These are phyloP conservation scores for Scheffersomyces illinoinensis DNA, from an alignment of 1,139 yeast species.

Conservation along the genomic window DNA sequence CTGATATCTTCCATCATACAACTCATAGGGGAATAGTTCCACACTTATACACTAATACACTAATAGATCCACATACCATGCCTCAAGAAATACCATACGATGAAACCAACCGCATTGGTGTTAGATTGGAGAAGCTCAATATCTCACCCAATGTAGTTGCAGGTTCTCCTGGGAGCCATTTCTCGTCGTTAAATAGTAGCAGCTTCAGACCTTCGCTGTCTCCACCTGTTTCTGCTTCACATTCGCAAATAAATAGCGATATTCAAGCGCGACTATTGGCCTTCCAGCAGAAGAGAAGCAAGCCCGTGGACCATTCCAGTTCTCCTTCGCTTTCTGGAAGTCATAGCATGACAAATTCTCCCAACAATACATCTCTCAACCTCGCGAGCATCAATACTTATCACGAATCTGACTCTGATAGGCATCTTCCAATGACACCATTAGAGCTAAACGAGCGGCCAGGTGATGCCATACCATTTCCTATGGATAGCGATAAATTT, in stretches of 20 bases:
- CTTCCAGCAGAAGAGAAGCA: conserved; percentile 65
- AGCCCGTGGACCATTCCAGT: conserved; percentile 14
- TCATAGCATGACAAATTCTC: conserved; percentile 1
- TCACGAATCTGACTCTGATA: neutral
- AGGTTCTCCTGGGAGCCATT: neutral
- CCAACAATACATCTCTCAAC: conserved; percentile 1
- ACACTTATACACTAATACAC: neutral
- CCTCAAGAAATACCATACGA: neutral
- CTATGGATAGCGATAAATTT: neutral
- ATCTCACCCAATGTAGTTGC: neutral
- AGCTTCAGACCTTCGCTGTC: conserved; percentile 6
- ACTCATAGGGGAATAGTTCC: neutral
- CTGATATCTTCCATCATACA: neutral
- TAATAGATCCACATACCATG: neutral
- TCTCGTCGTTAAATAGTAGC: neutral
- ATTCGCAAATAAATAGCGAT: conserved; percentile 53
- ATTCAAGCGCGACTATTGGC: conserved; percentile 76
- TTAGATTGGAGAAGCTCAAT: neutral
- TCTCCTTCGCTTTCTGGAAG: neutral
- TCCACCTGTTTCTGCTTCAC: conserved; percentile 4
- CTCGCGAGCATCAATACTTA: neutral
- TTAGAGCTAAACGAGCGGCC: neutral
- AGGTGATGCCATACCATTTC: neutral
- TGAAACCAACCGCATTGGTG: neutral
- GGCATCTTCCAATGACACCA: neutral